These are phyloP conservation scores for Diutina ranongensis DNA, from an alignment of 1,139 yeast genomes.

Conservation along the genomic window DNA sequence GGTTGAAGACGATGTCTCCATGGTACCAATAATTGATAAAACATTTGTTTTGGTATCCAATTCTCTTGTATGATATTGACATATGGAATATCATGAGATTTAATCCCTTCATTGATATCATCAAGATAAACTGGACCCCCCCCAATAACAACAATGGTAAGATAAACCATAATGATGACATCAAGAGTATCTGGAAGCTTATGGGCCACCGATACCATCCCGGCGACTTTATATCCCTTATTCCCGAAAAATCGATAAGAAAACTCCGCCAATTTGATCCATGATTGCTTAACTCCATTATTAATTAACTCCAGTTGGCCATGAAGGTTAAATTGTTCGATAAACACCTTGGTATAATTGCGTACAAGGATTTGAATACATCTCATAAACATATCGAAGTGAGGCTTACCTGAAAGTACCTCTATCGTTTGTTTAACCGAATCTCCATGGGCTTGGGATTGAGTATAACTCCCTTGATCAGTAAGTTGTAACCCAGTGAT, in stretches of 20 bases:
- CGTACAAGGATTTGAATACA: conserved; percentile 46
- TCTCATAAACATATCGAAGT: conserved; percentile 31
- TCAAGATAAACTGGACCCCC: not conserved
- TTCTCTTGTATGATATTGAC: not conserved
- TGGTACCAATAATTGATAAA: not conserved
- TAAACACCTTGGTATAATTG: not conserved
- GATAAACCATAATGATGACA: not conserved
- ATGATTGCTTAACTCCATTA: not conserved
- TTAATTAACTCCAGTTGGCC: not conserved
- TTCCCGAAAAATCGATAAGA: not conserved
- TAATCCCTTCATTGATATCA: not conserved
- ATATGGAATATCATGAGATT: not conserved
- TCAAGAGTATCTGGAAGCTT: not conserved
- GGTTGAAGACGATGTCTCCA: not conserved
- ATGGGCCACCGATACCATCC: not conserved
- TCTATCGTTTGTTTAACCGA: conserved; percentile 10
- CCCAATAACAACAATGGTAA: not conserved
- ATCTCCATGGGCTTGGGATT: not conserved
- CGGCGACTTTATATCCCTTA: not conserved
- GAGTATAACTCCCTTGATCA: conserved; percentile 6
- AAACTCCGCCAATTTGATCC: not conserved
- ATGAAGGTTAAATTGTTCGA: not conserved
- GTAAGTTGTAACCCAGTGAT: conserved; percentile 15
- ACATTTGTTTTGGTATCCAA: not conserved
- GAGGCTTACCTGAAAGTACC: conserved; percentile 42